Conservation (phyloP, 805 yeast species). For the Zygotorulaspora chibaensis region DNA sequence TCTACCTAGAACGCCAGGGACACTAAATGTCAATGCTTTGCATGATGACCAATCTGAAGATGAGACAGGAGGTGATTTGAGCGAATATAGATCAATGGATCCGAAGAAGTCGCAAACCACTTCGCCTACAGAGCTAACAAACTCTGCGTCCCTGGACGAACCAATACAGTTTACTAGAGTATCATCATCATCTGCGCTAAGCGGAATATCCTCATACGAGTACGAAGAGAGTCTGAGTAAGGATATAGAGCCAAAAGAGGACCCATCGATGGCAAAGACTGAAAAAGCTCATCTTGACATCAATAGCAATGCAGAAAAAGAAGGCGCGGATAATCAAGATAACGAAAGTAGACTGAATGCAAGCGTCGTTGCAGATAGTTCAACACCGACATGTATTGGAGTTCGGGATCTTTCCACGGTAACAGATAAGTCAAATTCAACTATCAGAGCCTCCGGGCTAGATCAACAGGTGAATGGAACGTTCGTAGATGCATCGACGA, state of each 20-base stretch:
- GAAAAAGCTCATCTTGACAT: neutral
- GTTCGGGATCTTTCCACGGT: conserved; percentile 15
- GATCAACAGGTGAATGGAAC: conserved; percentile 11
- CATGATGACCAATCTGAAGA: conserved; percentile 14
- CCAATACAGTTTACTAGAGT: conserved; percentile 42
- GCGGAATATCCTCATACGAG: conserved; percentile 23
- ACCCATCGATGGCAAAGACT: neutral
- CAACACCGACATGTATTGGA: conserved; percentile 6
- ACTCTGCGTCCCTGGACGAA: conserved; percentile 34
- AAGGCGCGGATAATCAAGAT: neutral
- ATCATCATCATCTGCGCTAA: conserved; percentile 35
- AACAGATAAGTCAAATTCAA: conserved; percentile 27
- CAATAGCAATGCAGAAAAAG: neutral
- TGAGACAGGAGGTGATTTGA: conserved; percentile 1
- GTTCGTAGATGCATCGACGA: conserved; percentile 8
- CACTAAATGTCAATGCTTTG: conserved; percentile 45
- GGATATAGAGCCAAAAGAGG: neutral
- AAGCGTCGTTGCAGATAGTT: conserved; percentile 12
- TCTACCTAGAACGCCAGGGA: conserved; percentile 45
- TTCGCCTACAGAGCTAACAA: conserved; percentile 1
- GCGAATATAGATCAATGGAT: conserved; percentile 40
- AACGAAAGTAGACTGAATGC: conserved; percentile 12
- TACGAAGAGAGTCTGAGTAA: conserved; percentile 2
- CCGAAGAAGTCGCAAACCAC: conserved; percentile 39
- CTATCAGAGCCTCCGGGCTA: conserved; percentile 21